Base-by-base conservation (phyloP, 2,329 filamentous ascomycete species). In the Rhynchosporium secalis region DNA sequence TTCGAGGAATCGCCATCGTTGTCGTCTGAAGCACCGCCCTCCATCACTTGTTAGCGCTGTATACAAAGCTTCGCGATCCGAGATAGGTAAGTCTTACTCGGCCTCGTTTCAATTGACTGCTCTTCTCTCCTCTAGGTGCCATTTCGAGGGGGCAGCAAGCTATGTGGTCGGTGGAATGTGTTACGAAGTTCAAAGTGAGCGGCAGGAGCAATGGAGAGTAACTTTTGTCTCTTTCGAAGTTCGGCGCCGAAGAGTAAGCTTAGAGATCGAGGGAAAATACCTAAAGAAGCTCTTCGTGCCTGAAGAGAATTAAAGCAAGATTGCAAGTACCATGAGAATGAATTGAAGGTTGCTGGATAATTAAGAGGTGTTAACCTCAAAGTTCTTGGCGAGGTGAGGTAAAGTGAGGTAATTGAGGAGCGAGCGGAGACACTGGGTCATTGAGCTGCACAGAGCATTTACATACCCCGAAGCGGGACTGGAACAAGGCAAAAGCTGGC, bases 101-200 rank as follows among this genome's bases (percentile, higher is more conserved):
- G 70, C 80, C 85, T 74, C 92, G 87, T 81, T 96, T 96, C 79
- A 95, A 86, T 78, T 90, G 89, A 80, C 88, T 52, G 6, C 29
- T 92, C 80, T 91, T 91, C 78, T 95, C 89, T 68, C 77, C 75
- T 71, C 81, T 78, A 76, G 86, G 81, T 76, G 85, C 69, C 72
- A 72, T 72, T 41, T 62, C 40, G 38, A 20, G 52, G 63, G 61
- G 43, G 40, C 38, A 43, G 40, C 54, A 45, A 46, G 29, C 29
- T 56, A 9, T 26, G n/a, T n/a, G 41, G 31, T 26, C 33, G 13
- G 40, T 26, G 8, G 13, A 15, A 36, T 28, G 8, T 29, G 38
- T n/a, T 38, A 36, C 2, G 9, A 36, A 36, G 33, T 45, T n/a
- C 8, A 13, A 56, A 28, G 38, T 28, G 31, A 36, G 26, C 43